phyloP scores from a whole-genome alignment of 805 yeast genomes.

The Wickerhamiella brachini region DNA sequence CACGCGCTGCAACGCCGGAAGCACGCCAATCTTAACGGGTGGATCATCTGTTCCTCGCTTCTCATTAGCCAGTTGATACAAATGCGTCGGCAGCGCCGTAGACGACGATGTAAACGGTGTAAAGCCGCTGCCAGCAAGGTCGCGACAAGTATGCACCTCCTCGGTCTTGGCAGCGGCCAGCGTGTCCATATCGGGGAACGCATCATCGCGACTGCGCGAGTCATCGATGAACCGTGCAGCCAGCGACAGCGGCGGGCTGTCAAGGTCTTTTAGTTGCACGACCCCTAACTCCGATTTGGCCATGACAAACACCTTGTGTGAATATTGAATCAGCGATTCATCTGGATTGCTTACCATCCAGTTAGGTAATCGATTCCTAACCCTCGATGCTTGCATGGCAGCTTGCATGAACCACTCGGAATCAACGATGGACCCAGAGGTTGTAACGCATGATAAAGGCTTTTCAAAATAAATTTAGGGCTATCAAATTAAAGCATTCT shows the following conservation, averaged over 20 bases:
- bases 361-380: too few species aligned
- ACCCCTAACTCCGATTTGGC: constrained; percentile 14
- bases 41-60: background rate
- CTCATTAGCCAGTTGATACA: constrained; percentile 2
- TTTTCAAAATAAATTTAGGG: too few species aligned
- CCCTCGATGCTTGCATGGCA: too few species aligned
- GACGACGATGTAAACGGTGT: constrained; percentile 12
- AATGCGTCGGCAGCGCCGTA: constrained; percentile 10
- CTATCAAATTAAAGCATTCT: too few species aligned
- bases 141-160: constrained; percentile 10
- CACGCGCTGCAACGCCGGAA: constrained; percentile 64
- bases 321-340: too few species aligned
- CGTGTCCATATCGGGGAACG: constrained; percentile 15
- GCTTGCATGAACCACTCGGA: too few species aligned
- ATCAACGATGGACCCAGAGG: too few species aligned
- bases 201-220: constrained; percentile 13
- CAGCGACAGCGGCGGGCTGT: constrained; percentile 9
- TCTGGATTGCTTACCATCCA: too few species aligned
- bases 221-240: constrained; percentile 17
- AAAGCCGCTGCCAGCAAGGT: constrained; percentile 4
- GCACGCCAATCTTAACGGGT: constrained; percentile 53
- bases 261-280: constrained; percentile 7
- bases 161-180: constrained; percentile 11
- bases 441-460: too few species aligned
- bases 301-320: background rate